Base-by-base conservation (phyloP, 2,329 filamentous ascomycete species). In the Trichoderma sp. region DNA sequence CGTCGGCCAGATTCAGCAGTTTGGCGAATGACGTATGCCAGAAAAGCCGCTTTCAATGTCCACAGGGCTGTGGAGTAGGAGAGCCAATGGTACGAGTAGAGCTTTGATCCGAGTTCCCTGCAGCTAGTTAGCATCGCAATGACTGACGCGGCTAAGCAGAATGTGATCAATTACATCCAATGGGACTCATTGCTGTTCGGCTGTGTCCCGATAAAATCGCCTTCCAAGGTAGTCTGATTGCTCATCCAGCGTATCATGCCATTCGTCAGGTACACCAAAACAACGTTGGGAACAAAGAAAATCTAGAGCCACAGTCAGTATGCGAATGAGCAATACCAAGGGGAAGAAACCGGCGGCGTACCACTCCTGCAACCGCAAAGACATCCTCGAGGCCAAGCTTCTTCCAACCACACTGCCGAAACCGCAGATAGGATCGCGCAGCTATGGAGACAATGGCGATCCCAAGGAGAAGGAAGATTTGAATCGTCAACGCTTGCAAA, bases 21-120 rank as follows among this genome's bases (percentile, higher is more conserved):
- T 18, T 61, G 68, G 7, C 69, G 66, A 3, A 69, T 51, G 52
- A 56, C 37, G 24, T 66, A 18, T 21, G 34, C 46, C 52, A 69
- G 66, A 32, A 71, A 58, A 26, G 69, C 69, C 10, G 70, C 70
- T 30, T 71, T 71, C 3, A 65, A 46, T 6, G 43, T 63, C 69
- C 70, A 71, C 21, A 70, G 21, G 18, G 66, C 51, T 13, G 67
- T 18, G 4, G 70, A 71, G 59, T 59, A 68, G 46, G 26, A 56
- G 54, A 68, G 13, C 70, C 70, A 71, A 30, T 51, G 55, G 69
- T 55, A 67, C 13, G 69, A 49, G 30, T 69, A 64, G 5, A 71
- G 34, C n/a, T 71, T 70, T n/a, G 66, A 70, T 43, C 68, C 70
- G 10, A 68, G 24, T 59, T 66, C 56, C 46, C 70, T 71, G 51